Percentiles rank a stretch among this genome's conserved stretches.
Conservation (phyloP, 768 basidiomycete species). For the Calvatia gigantea region DNA sequence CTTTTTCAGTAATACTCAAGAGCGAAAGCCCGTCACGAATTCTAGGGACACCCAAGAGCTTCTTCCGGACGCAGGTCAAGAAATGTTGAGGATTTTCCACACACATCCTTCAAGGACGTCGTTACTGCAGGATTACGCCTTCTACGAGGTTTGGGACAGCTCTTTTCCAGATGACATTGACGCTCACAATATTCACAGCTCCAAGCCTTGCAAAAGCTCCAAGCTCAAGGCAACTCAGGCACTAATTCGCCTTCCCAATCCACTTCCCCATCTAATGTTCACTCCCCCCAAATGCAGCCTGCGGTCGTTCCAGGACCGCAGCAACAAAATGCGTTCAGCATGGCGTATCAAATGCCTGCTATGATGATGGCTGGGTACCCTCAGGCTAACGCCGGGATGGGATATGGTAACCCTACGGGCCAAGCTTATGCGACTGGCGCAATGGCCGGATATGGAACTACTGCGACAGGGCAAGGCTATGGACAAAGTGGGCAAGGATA, state of each 20-base stretch:
- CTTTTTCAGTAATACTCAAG: constrained; percentile 81
- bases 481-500: constrained; percentile 48
- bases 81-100: constrained; percentile 95
- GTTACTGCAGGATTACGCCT: constrained; percentile 89
- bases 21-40: constrained; percentile 97
- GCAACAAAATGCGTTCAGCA: constrained; percentile 42
- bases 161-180: neutral
- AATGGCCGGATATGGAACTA: constrained; percentile 14
- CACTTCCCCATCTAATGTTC: constrained; percentile 27
- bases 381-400: constrained; percentile 14
- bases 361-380: constrained; percentile 54
- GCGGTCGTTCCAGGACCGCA: constrained; percentile 16
- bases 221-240: constrained; percentile 27
- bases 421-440: constrained; percentile 12
- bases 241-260: constrained; percentile 38
- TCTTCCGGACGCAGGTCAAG: constrained; percentile 91
- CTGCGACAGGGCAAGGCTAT: constrained; percentile 35
- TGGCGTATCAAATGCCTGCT: constrained; percentile 60
- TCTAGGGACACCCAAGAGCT: constrained; percentile 98
- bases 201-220: constrained; percentile 82
- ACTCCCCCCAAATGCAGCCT: constrained; percentile 38
- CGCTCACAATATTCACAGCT: constrained; percentile 40
- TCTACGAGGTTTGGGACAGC: constrained; percentile 68
- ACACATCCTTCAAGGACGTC: constrained; percentile 92
- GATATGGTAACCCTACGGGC: constrained; percentile 7